These are phyloP conservation scores for Blastobotrys mokoenaii DNA, from an alignment of 805 yeast genomes.

Conservation along the genomic window DNA sequence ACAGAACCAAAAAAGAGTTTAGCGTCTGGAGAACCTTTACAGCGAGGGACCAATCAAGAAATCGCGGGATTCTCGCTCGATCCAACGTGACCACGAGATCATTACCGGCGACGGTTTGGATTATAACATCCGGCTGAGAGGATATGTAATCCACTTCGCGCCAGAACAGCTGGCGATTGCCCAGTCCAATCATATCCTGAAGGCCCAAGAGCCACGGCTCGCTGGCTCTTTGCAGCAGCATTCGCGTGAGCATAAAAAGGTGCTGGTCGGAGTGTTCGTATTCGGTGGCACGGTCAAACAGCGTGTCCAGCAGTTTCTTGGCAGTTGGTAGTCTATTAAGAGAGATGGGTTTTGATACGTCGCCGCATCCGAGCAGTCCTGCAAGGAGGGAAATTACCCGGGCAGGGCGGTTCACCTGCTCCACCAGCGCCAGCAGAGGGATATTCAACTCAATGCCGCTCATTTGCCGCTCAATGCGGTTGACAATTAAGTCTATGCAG, in stretches of 20 bases:
- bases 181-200: slow-evolving; percentile 1
- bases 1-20: not conserved
- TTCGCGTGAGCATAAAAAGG: slow-evolving; percentile 1
- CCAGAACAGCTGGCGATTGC: slow-evolving; percentile 2
- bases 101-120: not conserved
- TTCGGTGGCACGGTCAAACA: not conserved
- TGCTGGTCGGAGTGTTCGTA: slow-evolving; percentile 1
- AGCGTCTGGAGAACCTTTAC: not conserved
- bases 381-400: slow-evolving; percentile 2
- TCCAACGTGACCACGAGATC: not conserved
- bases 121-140: not conserved
- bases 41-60: not conserved
- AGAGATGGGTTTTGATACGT: not conserved
- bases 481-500: slow-evolving; percentile 3
- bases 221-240: not conserved
- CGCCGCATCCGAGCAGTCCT: slow-evolving; percentile 3
- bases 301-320: not conserved
- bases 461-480: slow-evolving; percentile 1
- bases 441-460: not conserved
- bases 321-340: slow-evolving; percentile 5
- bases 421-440: not conserved
- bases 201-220: not conserved
- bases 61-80: not conserved
- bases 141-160: slow-evolving; percentile 1
- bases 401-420: not conserved